Conservation (phyloP, 2,329 filamentous ascomycete genomes). For the Botrytis byssoidea region DNA sequence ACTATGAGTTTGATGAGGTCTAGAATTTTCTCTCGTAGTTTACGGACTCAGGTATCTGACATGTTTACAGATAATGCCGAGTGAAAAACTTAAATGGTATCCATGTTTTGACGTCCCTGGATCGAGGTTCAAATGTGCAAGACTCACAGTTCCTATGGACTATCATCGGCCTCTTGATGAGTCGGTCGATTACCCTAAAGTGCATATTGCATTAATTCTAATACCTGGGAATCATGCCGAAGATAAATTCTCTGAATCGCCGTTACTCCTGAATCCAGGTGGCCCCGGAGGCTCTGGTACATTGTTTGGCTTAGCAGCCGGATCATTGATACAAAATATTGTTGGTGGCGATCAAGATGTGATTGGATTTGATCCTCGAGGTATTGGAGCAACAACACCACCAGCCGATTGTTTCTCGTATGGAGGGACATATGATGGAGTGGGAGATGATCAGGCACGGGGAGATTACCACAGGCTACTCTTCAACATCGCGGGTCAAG, state of each 20-base stretch:
- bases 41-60: neutral
- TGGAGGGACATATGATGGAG: slow-evolving; percentile 34
- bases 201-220: slow-evolving; percentile 34
- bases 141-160: slow-evolving; percentile 49
- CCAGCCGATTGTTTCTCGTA: slow-evolving; percentile 51
- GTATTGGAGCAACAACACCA: slow-evolving; percentile 51
- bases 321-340: slow-evolving; percentile 39
- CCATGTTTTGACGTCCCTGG: slow-evolving; percentile 40
- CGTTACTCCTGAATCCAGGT: slow-evolving; percentile 48
- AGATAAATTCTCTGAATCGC: slow-evolving; percentile 40
- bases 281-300: slow-evolving; percentile 48
- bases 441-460: slow-evolving; percentile 42
- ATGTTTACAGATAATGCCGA: slow-evolving; percentile 44
- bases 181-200: slow-evolving; percentile 34
- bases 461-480: slow-evolving; percentile 37
- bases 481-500: slow-evolving; percentile 24
- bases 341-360: slow-evolving; percentile 46
- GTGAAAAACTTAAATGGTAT: slow-evolving; percentile 46
- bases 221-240: slow-evolving; percentile 29
- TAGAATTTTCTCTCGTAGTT: neutral
- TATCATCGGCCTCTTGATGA: slow-evolving; percentile 45
- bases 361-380: slow-evolving; percentile 50
- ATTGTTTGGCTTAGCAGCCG: slow-evolving; percentile 34
- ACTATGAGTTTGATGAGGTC: slow-evolving; percentile 17
- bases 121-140: slow-evolving; percentile 42